These are phyloP conservation scores for Cutaneotrichosporon sp. DNA, from an alignment of 1,284 basidiomycete species.

Conservation along the genomic window DNA sequence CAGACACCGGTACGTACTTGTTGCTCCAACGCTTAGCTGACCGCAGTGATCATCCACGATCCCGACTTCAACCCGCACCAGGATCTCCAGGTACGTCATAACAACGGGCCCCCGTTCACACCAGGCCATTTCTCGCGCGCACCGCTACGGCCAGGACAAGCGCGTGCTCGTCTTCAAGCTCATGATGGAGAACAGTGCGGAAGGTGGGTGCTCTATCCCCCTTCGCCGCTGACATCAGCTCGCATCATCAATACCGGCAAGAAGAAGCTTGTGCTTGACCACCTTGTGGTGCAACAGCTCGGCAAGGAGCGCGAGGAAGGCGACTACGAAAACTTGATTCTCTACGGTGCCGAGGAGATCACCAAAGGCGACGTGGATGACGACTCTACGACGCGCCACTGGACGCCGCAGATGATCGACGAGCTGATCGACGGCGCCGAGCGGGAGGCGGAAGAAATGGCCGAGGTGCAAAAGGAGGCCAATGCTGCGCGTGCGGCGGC, in stretches of 20 bases:
- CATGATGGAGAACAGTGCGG: slow-evolving; percentile 82
- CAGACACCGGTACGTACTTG: slow-evolving; percentile 47
- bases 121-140: slow-evolving; percentile 82
- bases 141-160: slow-evolving; percentile 53
- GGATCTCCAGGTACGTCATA: slow-evolving; percentile 26
- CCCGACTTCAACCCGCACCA: slow-evolving; percentile 92
- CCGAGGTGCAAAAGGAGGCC: slow-evolving; percentile 35
- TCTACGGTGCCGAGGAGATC: slow-evolving; percentile 72
- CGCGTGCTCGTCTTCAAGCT: slow-evolving; percentile 79
- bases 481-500: slow-evolving; percentile 33
- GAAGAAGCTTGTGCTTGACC: slow-evolving; percentile 83
- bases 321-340: slow-evolving; percentile 72
- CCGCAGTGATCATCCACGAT: slow-evolving; percentile 76
- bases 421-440: slow-evolving; percentile 78
- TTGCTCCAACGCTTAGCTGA: slow-evolving; percentile 7
- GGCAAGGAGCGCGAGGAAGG: slow-evolving; percentile 67
- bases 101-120: background rate
- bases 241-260: slow-evolving; percentile 81
- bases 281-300: slow-evolving; percentile 86
- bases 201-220: slow-evolving; percentile 55
- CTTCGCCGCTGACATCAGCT: slow-evolving; percentile 51
- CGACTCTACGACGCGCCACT: slow-evolving; percentile 43
- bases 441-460: slow-evolving; percentile 58
- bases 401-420: slow-evolving; percentile 71
- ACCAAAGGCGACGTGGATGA: slow-evolving; percentile 56